Evolutionary conservation across 306 rosid genomes (phyloP).

Genomic region (Castanopsis chinensis): DNA sequence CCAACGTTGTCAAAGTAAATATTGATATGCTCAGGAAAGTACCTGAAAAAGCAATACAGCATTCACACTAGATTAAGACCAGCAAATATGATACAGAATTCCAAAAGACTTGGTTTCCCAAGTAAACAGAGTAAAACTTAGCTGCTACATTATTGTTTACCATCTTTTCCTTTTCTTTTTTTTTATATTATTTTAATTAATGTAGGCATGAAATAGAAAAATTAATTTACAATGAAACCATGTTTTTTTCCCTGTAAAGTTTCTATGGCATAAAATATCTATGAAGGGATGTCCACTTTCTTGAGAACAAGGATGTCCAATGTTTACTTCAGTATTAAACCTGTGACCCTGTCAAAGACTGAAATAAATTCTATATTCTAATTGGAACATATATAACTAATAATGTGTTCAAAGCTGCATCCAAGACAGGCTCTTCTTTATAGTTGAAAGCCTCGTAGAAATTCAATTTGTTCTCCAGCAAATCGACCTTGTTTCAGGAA

Average conservation of each 20-base stretch:
- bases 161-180: too few relatives aligned
- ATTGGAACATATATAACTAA: not conserved
- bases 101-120: too few relatives aligned
- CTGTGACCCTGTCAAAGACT: not conserved
- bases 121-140: too few relatives aligned
- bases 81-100: too few relatives aligned
- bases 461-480: constrained; percentile 30
- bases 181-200: too few relatives aligned
- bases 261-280: too few relatives aligned
- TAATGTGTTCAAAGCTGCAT: constrained; percentile 26
- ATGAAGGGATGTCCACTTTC: too few relatives aligned
- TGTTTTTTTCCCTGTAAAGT: too few relatives aligned
- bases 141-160: too few relatives aligned
- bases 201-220: too few relatives aligned
- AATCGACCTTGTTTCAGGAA: not conserved
- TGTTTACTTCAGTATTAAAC: not conserved
- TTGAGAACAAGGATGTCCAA: too few relatives aligned
- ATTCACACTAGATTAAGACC: not conserved
- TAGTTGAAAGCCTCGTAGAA: constrained; percentile 37
- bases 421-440: constrained; percentile 33
- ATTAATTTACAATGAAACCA: too few relatives aligned
- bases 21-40: constrained; percentile 16
- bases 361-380: not conserved
- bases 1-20: constrained; percentile 29
- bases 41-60: not conserved